phyloP scores from a whole-genome alignment of 306 rosid genomes.

The Begonia loranthoides region DNA sequence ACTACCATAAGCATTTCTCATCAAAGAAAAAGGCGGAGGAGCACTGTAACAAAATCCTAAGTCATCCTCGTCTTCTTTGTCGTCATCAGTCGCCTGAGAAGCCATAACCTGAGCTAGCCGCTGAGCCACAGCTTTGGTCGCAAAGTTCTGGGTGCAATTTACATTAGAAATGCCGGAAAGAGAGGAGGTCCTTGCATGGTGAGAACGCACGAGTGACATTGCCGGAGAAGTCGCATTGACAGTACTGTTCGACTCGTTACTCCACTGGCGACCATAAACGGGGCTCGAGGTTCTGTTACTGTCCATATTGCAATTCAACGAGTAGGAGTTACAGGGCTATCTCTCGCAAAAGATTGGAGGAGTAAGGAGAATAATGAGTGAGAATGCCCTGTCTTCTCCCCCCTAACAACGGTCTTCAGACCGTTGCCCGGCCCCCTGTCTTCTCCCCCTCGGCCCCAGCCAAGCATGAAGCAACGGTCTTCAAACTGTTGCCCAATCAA shows the following conservation, averaged over 20 bases:
- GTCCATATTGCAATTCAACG: constrained; percentile 17
- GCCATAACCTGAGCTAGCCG: constrained; percentile 99
- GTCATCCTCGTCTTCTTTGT: constrained; percentile 57
- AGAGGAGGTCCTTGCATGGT: constrained; percentile 78
- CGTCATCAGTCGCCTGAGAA: constrained; percentile 62
- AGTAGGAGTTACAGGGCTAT: too few species aligned
- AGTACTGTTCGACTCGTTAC: constrained; percentile 28
- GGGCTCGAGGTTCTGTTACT: constrained; percentile 36
- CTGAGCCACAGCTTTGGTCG: constrained; percentile 94
- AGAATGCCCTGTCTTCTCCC: too few species aligned
- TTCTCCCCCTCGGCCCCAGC: too few species aligned
- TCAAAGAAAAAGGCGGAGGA: constrained; percentile 68
- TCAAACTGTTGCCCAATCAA: too few species aligned
- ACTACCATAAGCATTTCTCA: constrained; percentile 26
- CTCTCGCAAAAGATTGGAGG: too few species aligned
- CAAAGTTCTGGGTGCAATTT: constrained; percentile 83
- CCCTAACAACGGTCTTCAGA: too few species aligned
- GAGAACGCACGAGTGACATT: constrained; percentile 49
- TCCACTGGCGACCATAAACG: constrained; percentile 34
- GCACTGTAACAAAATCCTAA: constrained; percentile 84
- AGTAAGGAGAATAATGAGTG: too few species aligned
- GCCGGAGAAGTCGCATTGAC: constrained; percentile 23
- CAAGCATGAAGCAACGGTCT: too few species aligned
- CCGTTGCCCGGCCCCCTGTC: too few species aligned
- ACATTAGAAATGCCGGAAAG: constrained; percentile 60